These are phyloP conservation scores for Singerocomus inundabilis DNA, from an alignment of 1,284 basidiomycete genomes.

Conservation along the genomic window DNA sequence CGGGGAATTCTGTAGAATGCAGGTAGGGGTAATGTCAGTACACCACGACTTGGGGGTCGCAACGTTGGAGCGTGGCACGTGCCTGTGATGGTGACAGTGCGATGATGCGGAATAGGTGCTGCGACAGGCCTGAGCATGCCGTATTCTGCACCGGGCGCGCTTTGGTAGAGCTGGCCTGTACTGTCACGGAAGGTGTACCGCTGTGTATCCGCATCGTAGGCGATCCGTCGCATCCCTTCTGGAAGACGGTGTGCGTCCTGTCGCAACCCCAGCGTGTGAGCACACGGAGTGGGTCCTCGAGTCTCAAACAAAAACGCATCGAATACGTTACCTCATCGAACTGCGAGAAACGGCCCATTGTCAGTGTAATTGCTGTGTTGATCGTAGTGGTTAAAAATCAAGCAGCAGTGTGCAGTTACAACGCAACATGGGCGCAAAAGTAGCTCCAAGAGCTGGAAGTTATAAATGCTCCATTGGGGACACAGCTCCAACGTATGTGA, in stretches of 20 bases:
- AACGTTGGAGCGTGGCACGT: neutral
- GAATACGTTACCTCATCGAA: conserved; percentile 36
- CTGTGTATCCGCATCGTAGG: conserved; percentile 52
- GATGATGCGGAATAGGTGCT: conserved; percentile 20
- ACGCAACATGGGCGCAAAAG: neutral
- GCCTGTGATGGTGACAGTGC: conserved; percentile 32
- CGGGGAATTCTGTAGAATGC: conserved; percentile 13
- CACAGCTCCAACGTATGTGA: neutral
- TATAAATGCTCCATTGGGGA: neutral
- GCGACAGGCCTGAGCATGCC: conserved; percentile 42
- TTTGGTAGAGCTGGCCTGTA: conserved; percentile 43
- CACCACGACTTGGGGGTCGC: neutral
- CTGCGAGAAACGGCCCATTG: conserved; percentile 37
- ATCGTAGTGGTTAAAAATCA: conserved; percentile 14
- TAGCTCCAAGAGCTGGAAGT: neutral
- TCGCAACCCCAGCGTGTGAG: neutral
- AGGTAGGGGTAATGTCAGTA: neutral
- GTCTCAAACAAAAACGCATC: neutral
- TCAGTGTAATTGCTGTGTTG: neutral
- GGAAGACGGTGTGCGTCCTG: conserved; percentile 52
- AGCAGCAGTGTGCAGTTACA: neutral
- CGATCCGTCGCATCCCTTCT: conserved; percentile 48
- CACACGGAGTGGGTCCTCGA: neutral
- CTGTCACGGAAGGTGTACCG: conserved; percentile 50
- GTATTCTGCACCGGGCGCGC: conserved; percentile 44